Base-by-base conservation (phyloP, 2,329 filamentous ascomycete species). In the Penicillium sp. region DNA sequence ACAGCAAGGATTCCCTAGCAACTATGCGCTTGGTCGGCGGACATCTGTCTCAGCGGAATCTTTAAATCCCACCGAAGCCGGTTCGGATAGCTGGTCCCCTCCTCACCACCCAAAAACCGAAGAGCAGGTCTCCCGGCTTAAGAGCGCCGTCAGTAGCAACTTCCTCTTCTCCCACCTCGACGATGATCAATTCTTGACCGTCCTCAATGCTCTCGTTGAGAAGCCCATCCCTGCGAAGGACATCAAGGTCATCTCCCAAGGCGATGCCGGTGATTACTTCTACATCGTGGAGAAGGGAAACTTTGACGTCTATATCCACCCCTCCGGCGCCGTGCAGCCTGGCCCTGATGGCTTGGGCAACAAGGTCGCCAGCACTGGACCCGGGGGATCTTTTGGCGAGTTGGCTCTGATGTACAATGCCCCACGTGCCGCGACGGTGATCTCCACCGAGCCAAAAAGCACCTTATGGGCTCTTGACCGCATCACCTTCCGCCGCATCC, bases 381-480 rank as follows among this genome's bases (percentile, higher is more conserved):
- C 92, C 4, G 94, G 94, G 50, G 93, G 93, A 60, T 96, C 92
- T 4, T 99, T 99, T 75, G 94, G 94, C 68, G 94, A 99, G 79
- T 83, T 99, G 56, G 94, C 94, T 13, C 82, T 99, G 69, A 97
- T 99, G 94, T 97, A 99, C 80, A 97, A 97, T 71, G 92, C 94
- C 23, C 94, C 94, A 27, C 91, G 94, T 71, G 94, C 94, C 42
- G 94, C 94, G 4, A 97, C 94, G 0, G 91, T 99, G 59, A 85
- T 95, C 60, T 96, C 91, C 31, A 87, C 89, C 13, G 90, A 95
- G 69, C 74, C 88, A 3, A 80, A 84, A 35, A 93, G 89, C 70
- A 93, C 89, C 4, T 83, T 99, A 10, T 99, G 94, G 94, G 92
- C 92, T 21, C 82, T 99, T 50, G 94, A 99, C 73, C 91, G 94